Percentiles rank a stretch among this genome's conserved stretches.
These are phyloP conservation scores for Colletotrichum ledebouriae DNA, from an alignment of 2,329 filamentous ascomycete species.

Conservation along the genomic window DNA sequence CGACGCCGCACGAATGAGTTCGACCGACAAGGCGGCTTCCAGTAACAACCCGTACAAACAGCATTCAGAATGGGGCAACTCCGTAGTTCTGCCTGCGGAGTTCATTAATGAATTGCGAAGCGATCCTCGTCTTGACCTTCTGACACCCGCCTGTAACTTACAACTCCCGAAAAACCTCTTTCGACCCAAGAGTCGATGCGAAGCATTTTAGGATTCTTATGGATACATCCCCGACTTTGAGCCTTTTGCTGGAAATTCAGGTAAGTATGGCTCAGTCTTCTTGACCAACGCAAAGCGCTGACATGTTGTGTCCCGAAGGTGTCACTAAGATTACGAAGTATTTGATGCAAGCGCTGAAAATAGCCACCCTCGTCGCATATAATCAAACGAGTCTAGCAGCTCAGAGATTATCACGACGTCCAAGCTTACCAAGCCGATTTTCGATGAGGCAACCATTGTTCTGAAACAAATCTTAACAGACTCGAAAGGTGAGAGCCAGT, in stretches of 20 bases:
- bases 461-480: constrained; percentile 13
- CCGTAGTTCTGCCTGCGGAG: constrained; percentile 20
- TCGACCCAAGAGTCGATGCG: neutral
- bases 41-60: constrained; percentile 17
- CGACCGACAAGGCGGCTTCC: neutral
- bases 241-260: neutral
- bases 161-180: too few relatives aligned
- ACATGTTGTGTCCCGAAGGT: neutral
- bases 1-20: constrained; percentile 28
- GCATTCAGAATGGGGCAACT: constrained; percentile 22
- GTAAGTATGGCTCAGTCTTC: too few relatives aligned
- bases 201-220: neutral
- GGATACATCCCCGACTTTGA: constrained; percentile 28
- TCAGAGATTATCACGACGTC: neutral
- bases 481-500: neutral
- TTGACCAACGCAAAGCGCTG: too few relatives aligned
- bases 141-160: constrained; percentile 6
- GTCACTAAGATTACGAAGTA: constrained; percentile 7
- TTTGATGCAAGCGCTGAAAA: constrained; percentile 28
- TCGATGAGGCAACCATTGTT: constrained; percentile 11
- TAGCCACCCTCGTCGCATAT: neutral
- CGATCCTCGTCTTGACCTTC: constrained; percentile 13
- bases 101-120: constrained; percentile 28
- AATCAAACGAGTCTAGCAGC: neutral
- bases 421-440: constrained; percentile 34